A percentile compares a stretch with the other conserved stretches of the same genome.
phyloP scores from a whole-genome alignment of 495 filamentous ascomycete genomes.

The Neurospora sublineolata region DNA sequence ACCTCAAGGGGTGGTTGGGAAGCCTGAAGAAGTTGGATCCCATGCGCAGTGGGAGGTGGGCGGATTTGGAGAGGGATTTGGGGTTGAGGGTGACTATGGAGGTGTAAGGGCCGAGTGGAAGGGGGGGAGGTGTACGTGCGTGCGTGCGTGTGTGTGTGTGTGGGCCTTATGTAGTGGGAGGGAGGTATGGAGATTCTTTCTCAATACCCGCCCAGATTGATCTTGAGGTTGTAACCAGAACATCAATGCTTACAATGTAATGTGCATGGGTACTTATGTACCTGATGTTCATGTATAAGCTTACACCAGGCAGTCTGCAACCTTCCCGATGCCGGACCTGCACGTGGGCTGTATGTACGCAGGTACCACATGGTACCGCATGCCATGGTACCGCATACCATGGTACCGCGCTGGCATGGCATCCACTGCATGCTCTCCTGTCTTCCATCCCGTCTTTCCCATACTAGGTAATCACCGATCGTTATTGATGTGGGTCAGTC shows the following conservation, averaged over 20 bases:
- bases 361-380: not conserved
- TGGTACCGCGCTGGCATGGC: not conserved
- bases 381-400: not conserved
- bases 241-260: not conserved
- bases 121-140: not conserved
- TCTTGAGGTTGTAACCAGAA: not conserved
- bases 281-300: not conserved
- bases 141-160: not conserved
- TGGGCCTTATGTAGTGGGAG: not conserved
- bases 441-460: not conserved
- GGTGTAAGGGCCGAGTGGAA: not conserved
- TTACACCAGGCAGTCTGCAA: not conserved
- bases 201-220: not conserved
- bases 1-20: conserved; percentile 49
- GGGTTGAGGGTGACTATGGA: conserved; percentile 6
- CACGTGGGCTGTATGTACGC: not conserved
- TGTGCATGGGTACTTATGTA: not conserved
- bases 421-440: not conserved
- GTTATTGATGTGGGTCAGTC: too few species aligned
- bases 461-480: too few species aligned
- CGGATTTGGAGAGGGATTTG: conserved; percentile 43
- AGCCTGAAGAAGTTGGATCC: conserved; percentile 56
- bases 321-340: not conserved
- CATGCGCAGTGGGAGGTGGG: conserved; percentile 56
- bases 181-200: not conserved